Evolutionary conservation across 441 rosid species (phyloP), one percentile per base, ranked within the genome.

Genomic region (Pelargonium cotyledonis): DNA sequence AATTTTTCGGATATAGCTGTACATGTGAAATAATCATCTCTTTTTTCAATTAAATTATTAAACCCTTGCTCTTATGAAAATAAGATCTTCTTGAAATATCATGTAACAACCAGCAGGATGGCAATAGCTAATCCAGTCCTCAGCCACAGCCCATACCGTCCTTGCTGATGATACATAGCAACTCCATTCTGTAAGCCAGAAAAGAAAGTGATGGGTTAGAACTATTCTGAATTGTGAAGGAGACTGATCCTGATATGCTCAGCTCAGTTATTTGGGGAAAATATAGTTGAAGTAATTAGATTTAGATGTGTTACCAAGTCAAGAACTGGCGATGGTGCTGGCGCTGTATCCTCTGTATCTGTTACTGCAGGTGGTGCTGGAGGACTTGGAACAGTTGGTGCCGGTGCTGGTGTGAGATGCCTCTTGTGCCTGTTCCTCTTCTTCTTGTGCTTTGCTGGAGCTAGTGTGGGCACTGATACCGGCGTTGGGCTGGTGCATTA

Each of bases 291-390:
- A 10, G 49, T 23, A 18, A 35, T 44, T 31, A 57, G 43, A 2
- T 41, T 43, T 31, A 57, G 44, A 2, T 14, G 11, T 51, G 47
- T 73, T 85, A 87, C 97, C 88, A 75, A 69, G 70, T 80, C 74
- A 64, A 80, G 82, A 64, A 72, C 73, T 57, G 98, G 97, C n/a
- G 96, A 82, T 74, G 97, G 97, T 73, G 97, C 96, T 26, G 97
- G 98, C 26, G 85, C 72, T 11, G 84, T 78, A 67, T 87, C 97
- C 53, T 85, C 87, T 3, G 86, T 62, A 21, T 77, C 88, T 70
- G 88, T 70, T 26, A 80, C 51, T 4, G 89, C 76, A 47, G 97
- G 95, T 68, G 98, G 95, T 65, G 96, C 79, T 7, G 98, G 98
- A 38, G 98, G 98, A 72, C 98, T 89, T 3, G 85, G 89, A 21